Conservation (phyloP, 2,329 filamentous ascomycete species). For the Penicillium sp. region DNA sequence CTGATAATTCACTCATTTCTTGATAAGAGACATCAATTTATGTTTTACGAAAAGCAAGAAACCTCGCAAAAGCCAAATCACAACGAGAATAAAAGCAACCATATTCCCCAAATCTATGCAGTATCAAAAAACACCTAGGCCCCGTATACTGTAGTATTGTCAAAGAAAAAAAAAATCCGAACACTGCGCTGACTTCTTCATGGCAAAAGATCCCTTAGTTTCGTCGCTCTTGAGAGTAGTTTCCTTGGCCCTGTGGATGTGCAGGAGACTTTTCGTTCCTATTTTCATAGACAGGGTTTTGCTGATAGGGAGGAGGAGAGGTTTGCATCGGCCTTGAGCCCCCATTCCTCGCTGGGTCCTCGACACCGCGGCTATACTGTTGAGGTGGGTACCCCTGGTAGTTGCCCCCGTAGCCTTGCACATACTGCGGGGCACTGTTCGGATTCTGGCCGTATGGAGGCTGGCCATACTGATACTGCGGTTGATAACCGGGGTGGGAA, state of each 20-base stretch:
- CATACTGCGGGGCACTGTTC: background rate
- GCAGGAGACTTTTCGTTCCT: background rate
- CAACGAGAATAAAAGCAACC: background rate
- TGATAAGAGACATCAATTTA: background rate
- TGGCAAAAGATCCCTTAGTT: background rate
- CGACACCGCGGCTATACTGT: background rate
- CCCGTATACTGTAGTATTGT: too few species aligned
- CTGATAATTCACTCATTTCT: background rate
- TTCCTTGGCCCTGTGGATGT: background rate
- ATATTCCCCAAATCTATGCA: background rate
- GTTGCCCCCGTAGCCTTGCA: background rate
- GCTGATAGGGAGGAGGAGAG: background rate
- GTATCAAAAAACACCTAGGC: too few species aligned
- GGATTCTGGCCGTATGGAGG: background rate
- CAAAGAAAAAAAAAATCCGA: background rate
- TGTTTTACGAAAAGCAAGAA: background rate
- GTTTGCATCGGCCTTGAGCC: background rate
- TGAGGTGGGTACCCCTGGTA: background rate
- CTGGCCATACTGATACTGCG: background rate
- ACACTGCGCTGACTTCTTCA: too few species aligned
- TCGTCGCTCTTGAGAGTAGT: background rate
- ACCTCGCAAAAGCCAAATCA: background rate
- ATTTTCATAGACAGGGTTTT: background rate
- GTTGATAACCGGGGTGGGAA: background rate
- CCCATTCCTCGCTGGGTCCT: background rate